Evolutionary conservation across 148 eudicot genomes (phyloP).

Genomic region (Nepenthes mirabilis): DNA sequence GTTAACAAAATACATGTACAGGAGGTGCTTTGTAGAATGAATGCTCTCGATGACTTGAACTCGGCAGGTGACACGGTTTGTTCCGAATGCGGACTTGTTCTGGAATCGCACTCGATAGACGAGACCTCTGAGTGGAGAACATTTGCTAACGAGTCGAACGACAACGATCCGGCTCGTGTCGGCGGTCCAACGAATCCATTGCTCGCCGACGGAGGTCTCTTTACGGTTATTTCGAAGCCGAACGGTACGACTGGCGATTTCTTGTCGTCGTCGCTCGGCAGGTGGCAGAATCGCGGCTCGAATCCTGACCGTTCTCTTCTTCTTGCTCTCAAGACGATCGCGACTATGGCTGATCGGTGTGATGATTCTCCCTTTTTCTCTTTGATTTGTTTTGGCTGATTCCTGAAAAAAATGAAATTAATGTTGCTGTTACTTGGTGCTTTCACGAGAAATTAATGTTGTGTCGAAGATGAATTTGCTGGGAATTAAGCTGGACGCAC

Average conservation of each 20-base stretch:
- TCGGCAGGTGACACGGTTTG: constrained; percentile 51
- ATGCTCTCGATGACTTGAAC: no score
- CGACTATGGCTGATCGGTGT: constrained; percentile 32
- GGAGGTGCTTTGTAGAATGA: no score
- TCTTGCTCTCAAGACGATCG: constrained; percentile 35
- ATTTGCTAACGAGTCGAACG: constrained; percentile 50
- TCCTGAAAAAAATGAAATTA: neutral
- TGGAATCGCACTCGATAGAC: constrained; percentile 42
- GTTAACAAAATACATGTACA: no score
- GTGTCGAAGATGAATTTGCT: neutral
- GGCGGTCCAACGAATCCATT: constrained; percentile 45
- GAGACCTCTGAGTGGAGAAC: constrained; percentile 55
- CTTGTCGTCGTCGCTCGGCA: constrained; percentile 24
- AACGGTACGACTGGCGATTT: constrained; percentile 30
- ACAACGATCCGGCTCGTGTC: constrained; percentile 44
- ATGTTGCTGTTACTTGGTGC: neutral
- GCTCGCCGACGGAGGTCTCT: constrained; percentile 29
- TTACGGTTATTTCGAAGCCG: constrained; percentile 35
- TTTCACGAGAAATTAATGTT: neutral
- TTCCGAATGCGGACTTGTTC: constrained; percentile 42
- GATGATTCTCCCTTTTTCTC: neutral
- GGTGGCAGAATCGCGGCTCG: constrained; percentile 42
- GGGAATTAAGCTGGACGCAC: neutral
- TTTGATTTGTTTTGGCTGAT: neutral
- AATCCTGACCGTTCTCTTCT: constrained; percentile 41